Conservation (phyloP, 1,284 basidiomycete genomes). For the Naganishia liquefaciens region DNA sequence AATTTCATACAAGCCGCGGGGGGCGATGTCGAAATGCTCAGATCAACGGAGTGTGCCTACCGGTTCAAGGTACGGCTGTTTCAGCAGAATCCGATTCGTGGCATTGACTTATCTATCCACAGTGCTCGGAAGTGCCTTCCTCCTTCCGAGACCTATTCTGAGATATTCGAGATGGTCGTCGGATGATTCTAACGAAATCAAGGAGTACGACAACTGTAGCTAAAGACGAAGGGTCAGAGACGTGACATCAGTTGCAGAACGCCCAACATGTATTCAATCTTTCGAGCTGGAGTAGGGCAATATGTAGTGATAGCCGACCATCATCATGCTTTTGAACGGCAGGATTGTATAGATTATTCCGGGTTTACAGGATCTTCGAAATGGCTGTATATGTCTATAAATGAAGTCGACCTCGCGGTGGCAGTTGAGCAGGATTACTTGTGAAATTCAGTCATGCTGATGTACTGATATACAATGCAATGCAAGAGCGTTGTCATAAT, state of each 20-base stretch:
- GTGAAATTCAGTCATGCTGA: neutral
- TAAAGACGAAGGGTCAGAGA: neutral
- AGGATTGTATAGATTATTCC: slow-evolving; percentile 5
- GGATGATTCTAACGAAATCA: neutral
- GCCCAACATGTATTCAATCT: slow-evolving; percentile 18
- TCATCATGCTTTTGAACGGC: neutral
- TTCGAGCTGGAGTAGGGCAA: neutral
- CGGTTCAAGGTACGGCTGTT: slow-evolving; percentile 62
- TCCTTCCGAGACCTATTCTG: slow-evolving; percentile 34
- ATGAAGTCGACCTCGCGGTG: neutral
- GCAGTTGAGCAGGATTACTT: neutral
- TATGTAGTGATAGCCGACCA: neutral
- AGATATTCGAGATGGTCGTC: neutral
- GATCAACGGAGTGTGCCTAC: slow-evolving; percentile 96
- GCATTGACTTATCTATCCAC: neutral
- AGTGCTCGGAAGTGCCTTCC: slow-evolving; percentile 35
- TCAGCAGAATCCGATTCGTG: no score
- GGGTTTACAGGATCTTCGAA: slow-evolving; percentile 7
- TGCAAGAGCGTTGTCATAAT: no score
- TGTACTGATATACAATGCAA: no score
- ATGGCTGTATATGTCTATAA: neutral
- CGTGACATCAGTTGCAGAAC: neutral
- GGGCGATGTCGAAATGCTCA: slow-evolving; percentile 94
- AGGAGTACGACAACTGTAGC: slow-evolving; percentile 20
- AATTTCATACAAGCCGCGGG: slow-evolving; percentile 96